A percentile compares a stretch with the other conserved stretches of the same genome.
These are phyloP conservation scores for Crucihimalaya himalaica DNA, from an alignment of 345 rosid species.

Conservation along the genomic window DNA sequence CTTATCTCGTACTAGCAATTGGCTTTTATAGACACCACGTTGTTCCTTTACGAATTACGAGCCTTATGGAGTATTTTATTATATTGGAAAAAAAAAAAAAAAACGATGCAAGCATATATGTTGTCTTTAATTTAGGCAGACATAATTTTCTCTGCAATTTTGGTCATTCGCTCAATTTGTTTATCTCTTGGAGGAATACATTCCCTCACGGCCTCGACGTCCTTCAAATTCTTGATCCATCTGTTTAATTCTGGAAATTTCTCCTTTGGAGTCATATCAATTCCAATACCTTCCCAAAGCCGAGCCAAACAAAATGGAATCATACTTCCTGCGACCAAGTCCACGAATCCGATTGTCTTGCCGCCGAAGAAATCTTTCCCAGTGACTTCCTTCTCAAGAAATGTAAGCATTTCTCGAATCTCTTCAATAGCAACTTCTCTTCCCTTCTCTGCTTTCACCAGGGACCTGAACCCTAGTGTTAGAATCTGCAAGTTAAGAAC, in stretches of 20 bases:
- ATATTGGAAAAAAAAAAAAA: neutral
- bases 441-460: slow-evolving; percentile 24
- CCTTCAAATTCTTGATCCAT: slow-evolving; percentile 39
- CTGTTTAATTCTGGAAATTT: slow-evolving; percentile 25
- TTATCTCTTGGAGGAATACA: slow-evolving; percentile 42
- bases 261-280: slow-evolving; percentile 36
- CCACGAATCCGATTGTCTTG: slow-evolving; percentile 34
- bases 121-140: neutral
- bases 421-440: slow-evolving; percentile 33
- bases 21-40: neutral
- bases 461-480: slow-evolving; percentile 12
- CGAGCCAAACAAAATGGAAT: slow-evolving; percentile 30
- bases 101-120: neutral
- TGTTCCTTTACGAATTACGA: too few species aligned
- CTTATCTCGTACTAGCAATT: neutral
- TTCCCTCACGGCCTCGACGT: slow-evolving; percentile 27
- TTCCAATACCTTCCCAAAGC: slow-evolving; percentile 30
- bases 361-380: slow-evolving; percentile 45
- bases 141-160: neutral
- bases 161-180: slow-evolving; percentile 28
- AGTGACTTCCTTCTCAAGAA: slow-evolving; percentile 40
- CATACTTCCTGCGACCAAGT: slow-evolving; percentile 34
- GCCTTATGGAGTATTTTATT: too few species aligned
- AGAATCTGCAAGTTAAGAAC: slow-evolving; percentile 8
- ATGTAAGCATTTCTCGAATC: slow-evolving; percentile 3